Evolutionary conservation across 768 basidiomycete species (phyloP).

Genomic region (Termitomyces sp.): DNA sequence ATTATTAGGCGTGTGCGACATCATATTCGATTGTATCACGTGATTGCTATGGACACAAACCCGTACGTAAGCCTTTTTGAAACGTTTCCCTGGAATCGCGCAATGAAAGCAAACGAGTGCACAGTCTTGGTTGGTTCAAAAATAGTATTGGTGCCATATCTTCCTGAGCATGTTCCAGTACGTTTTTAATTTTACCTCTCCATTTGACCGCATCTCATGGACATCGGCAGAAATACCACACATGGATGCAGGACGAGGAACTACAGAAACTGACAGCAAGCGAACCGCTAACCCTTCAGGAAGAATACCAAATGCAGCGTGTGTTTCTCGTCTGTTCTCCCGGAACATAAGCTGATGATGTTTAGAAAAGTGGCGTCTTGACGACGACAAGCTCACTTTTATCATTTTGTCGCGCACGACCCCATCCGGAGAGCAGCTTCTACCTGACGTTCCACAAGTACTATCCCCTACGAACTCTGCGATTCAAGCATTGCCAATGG

Average conservation of each 20-base stretch:
- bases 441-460: neutral
- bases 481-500: conserved; percentile 49
- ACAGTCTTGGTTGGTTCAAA: conserved; percentile 61
- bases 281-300: conserved; percentile 71
- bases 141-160: conserved; percentile 80
- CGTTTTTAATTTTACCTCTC: conserved; percentile 10
- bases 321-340: conserved; percentile 5
- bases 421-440: conserved; percentile 6
- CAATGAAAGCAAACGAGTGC: conserved; percentile 63
- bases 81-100: no score
- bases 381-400: conserved; percentile 90
- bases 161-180: conserved; percentile 47
- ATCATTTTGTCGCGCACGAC: conserved; percentile 63
- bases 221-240: conserved; percentile 64
- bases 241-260: conserved; percentile 81
- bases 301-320: conserved; percentile 93
- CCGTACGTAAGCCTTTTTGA: neutral
- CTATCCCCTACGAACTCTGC: conserved; percentile 28
- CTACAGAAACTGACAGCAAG: conserved; percentile 78
- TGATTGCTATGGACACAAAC: neutral
- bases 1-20: no score
- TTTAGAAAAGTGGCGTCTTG: conserved; percentile 78
- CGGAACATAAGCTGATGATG: neutral
- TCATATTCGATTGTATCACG: neutral
- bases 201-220: neutral